These are phyloP conservation scores for Mycena alexandri DNA, from an alignment of 768 basidiomycete genomes.

Conservation along the genomic window DNA sequence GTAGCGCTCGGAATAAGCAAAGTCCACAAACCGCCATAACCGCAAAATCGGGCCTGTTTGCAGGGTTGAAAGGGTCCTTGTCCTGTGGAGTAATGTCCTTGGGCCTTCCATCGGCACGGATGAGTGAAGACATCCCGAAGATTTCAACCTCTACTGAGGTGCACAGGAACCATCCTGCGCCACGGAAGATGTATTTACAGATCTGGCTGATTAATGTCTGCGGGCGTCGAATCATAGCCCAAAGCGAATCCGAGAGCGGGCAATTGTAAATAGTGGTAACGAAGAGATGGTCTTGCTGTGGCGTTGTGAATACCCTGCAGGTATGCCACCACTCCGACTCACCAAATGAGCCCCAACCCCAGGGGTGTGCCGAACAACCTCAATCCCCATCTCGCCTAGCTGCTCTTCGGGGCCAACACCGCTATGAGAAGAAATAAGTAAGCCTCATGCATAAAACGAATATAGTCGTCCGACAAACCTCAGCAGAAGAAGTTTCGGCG, in stretches of 20 bases:
- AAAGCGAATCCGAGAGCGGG: conserved; percentile 21
- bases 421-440: background rate
- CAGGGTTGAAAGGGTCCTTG: conserved; percentile 13
- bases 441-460: background rate
- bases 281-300: conserved; percentile 23
- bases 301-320: no score
- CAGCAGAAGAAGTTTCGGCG: conserved; percentile 19
- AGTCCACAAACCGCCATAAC: conserved; percentile 5
- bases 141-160: no score
- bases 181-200: conserved; percentile 2
- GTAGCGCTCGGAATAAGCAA: background rate
- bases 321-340: background rate
- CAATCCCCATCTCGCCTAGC: conserved; percentile 20
- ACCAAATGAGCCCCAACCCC: conserved; percentile 25
- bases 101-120: conserved; percentile 6
- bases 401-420: conserved; percentile 22
- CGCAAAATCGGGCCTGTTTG: conserved; percentile 25
- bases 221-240: conserved; percentile 19
- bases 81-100: background rate
- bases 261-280: conserved; percentile 19
- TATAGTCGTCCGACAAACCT: conserved; percentile 6
- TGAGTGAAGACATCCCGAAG: conserved; percentile 2
- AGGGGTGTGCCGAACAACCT: conserved; percentile 6
- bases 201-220: conserved; percentile 9
- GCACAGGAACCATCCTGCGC: no score